These are phyloP conservation scores for Dactylorhiza incarnata DNA, from an alignment of 106 monocot species.

Conservation along the genomic window DNA sequence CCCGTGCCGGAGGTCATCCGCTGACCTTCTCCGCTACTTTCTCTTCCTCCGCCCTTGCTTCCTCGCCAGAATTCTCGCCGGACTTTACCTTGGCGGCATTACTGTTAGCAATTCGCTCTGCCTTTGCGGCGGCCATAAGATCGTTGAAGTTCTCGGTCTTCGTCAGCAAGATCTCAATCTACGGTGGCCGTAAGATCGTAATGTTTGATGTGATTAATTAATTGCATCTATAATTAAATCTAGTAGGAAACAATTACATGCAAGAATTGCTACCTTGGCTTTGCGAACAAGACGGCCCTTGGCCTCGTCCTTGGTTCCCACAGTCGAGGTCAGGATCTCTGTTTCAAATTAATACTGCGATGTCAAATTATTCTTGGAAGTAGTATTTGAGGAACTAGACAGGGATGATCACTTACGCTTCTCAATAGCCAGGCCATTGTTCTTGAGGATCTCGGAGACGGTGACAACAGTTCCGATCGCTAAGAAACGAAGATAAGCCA, in stretches of 20 bases:
- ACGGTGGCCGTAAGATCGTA: background rate
- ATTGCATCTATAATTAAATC: background rate
- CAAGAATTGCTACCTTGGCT: constrained; percentile 31
- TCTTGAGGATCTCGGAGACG: constrained; percentile 49
- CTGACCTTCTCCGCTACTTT: background rate
- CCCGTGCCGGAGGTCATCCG: background rate
- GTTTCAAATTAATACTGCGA: background rate
- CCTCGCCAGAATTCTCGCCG: background rate
- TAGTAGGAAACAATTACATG: background rate
- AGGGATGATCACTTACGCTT: constrained; percentile 17
- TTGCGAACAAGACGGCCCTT: constrained; percentile 45
- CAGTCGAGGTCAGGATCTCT: constrained; percentile 50
- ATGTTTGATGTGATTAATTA: background rate
- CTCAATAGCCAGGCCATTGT: constrained; percentile 43
- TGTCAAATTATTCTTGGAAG: background rate
- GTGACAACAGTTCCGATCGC: constrained; percentile 49
- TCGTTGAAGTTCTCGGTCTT: background rate
- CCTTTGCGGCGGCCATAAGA: background rate
- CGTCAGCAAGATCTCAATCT: constrained; percentile 8
- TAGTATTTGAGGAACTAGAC: background rate
- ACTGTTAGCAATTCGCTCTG: background rate
- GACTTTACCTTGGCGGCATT: background rate
- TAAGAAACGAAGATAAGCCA: constrained; percentile 6
- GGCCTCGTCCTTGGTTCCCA: constrained; percentile 36
- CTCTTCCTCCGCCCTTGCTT: background rate